Conservation (phyloP, 768 basidiomycete species). For the Nidula microcarpa region DNA sequence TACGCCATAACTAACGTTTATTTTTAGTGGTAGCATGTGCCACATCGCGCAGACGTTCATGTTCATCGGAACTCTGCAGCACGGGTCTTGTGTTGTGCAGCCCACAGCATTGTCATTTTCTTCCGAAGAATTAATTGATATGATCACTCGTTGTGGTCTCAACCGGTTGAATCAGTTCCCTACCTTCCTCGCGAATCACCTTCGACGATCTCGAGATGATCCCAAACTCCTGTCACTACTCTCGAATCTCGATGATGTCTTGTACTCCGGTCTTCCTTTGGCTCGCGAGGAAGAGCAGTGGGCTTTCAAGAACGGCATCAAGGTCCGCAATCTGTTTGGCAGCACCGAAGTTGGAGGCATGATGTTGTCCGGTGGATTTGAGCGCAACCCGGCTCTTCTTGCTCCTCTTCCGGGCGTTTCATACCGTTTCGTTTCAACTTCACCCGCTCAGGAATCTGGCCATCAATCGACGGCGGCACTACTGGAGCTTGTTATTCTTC, state of each 20-base stretch:
- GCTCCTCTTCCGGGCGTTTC: conserved; percentile 57
- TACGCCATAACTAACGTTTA: conserved; percentile 28
- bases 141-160: conserved; percentile 63
- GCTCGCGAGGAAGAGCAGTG: conserved; percentile 68
- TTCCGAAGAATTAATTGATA: conserved; percentile 66
- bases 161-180: conserved; percentile 78
- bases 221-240: conserved; percentile 59
- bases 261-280: conserved; percentile 65
- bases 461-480: conserved; percentile 55
- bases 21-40: conserved; percentile 75
- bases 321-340: conserved; percentile 70
- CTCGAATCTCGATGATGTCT: conserved; percentile 53
- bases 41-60: conserved; percentile 79
- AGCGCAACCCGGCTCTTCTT: conserved; percentile 48
- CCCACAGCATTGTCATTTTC: conserved; percentile 64
- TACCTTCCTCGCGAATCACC: conserved; percentile 61
- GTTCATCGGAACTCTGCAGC: conserved; percentile 68
- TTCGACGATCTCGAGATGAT: conserved; percentile 56
- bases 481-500: conserved; percentile 67
- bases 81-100: conserved; percentile 71
- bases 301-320: conserved; percentile 62
- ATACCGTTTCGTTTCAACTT: conserved; percentile 58
- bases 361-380: conserved; percentile 58
- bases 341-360: conserved; percentile 79
- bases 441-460: conserved; percentile 35